Evolutionary conservation across 2,329 filamentous ascomycete species (phyloP).

Genomic region (Exophiala bonariae): DNA sequence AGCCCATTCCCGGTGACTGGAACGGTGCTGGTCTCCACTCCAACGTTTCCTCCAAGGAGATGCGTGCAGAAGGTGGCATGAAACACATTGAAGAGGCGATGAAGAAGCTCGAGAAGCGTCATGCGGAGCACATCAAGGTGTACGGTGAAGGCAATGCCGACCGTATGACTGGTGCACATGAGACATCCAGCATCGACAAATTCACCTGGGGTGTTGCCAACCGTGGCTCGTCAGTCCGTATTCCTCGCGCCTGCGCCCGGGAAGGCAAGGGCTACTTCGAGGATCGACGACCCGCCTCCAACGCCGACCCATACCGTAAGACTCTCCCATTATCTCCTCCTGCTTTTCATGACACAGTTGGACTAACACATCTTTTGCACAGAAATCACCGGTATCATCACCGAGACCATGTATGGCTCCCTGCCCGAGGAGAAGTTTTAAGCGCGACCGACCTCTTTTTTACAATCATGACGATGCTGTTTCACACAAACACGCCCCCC

Average conservation of each 20-base stretch:
- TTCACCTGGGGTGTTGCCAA: constrained; percentile 95
- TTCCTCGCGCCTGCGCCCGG: constrained; percentile 79
- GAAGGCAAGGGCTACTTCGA: constrained; percentile 96
- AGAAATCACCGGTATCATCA: constrained; percentile 72
- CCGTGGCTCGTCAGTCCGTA: constrained; percentile 90
- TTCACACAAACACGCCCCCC: too few species aligned
- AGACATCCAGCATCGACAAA: constrained; percentile 90
- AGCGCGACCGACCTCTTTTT: too few species aligned
- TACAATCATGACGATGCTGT: too few species aligned
- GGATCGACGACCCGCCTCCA: constrained; percentile 78
- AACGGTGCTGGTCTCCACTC: constrained; percentile 92
- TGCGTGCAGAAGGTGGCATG: constrained; percentile 90
- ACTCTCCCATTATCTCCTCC: neutral
- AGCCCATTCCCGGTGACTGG: constrained; percentile 95
- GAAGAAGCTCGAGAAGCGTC: constrained; percentile 77
- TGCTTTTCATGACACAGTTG: too few species aligned
- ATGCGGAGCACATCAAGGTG: constrained; percentile 83
- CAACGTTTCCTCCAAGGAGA: constrained; percentile 90
- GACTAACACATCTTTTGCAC: constrained; percentile 5
- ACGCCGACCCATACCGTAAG: constrained; percentile 74
- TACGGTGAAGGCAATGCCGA: constrained; percentile 95
- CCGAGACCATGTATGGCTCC: constrained; percentile 59
- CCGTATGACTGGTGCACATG: constrained; percentile 88
- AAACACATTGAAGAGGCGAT: constrained; percentile 86
- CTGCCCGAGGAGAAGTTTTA: constrained; percentile 26